Conservation (phyloP, 345 rosid species). For the Syzygium aromaticum region DNA sequence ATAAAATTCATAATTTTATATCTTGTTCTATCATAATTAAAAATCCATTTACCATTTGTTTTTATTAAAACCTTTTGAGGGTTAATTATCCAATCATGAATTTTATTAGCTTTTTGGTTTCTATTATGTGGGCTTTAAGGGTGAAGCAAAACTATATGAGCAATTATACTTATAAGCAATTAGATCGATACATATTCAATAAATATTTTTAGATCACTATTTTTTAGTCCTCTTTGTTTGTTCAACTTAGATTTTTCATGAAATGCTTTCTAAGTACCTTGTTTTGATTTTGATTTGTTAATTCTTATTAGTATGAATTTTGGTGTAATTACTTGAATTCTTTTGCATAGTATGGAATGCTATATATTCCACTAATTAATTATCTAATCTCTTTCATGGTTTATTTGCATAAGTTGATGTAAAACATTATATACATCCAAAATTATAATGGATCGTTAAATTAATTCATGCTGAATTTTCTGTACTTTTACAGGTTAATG, state of each 20-base stretch:
- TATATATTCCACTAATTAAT: background rate
- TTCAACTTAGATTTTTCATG: background rate
- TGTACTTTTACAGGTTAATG: background rate
- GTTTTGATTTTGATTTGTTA: background rate
- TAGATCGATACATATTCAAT: background rate
- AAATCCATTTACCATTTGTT: background rate
- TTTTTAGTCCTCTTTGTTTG: background rate
- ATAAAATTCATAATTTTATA: background rate
- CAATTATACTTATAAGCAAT: background rate
- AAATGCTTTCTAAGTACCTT: background rate
- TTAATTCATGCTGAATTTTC: background rate
- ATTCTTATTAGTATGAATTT: background rate
- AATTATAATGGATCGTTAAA: background rate
- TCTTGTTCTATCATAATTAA: background rate
- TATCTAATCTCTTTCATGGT: rapidly evolving
- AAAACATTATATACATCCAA: background rate
- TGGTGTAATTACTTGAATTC: background rate
- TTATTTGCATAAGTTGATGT: background rate
- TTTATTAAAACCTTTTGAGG: background rate
- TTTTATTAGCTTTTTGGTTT: background rate
- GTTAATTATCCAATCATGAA: background rate
- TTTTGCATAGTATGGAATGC: background rate
- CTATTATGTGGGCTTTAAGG: background rate
- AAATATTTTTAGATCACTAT: background rate
- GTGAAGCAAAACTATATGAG: background rate